Percentiles rank a stretch among this genome's conserved stretches.
Evolutionary conservation across 1,139 yeast genomes (phyloP).

Genomic region (Candida gigantensis): DNA sequence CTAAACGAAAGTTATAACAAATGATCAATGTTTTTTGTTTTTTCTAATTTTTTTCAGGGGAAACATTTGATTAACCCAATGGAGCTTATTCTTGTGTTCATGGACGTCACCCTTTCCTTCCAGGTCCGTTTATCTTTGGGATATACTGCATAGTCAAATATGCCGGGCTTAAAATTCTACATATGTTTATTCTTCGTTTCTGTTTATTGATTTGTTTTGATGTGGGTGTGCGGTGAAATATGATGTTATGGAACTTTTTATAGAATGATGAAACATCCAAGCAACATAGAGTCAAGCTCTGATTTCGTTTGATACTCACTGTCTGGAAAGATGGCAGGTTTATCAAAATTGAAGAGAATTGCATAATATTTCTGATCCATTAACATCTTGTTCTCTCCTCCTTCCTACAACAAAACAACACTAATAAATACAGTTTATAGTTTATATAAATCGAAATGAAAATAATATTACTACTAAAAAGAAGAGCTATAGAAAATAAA

Average conservation of each 20-base stretch:
- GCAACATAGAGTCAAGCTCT: constrained; percentile 96
- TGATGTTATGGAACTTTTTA: too few species aligned
- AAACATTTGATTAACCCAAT: constrained; percentile 61
- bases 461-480: constrained; percentile 5
- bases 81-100: constrained; percentile 84
- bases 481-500: constrained; percentile 1
- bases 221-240: not conserved
- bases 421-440: constrained; percentile 1
- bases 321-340: constrained; percentile 52
- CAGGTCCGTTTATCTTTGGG: constrained; percentile 27
- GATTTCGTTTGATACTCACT: constrained; percentile 52
- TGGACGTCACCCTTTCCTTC: constrained; percentile 46
- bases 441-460: constrained; percentile 11
- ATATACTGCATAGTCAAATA: constrained; percentile 62
- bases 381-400: too few species aligned
- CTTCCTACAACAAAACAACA: too few species aligned
- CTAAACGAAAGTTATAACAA: constrained; percentile 85
- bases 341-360: constrained; percentile 38
- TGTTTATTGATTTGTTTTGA: constrained; percentile 1
- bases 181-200: not conserved
- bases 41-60: constrained; percentile 8
- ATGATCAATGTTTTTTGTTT: constrained; percentile 41
- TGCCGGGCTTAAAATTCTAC: constrained; percentile 51
- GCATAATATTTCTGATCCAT: constrained; percentile 34
- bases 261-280: constrained; percentile 71